Conservation (phyloP, 108 stramenopile species). For the Skeletonema costatum region DNA sequence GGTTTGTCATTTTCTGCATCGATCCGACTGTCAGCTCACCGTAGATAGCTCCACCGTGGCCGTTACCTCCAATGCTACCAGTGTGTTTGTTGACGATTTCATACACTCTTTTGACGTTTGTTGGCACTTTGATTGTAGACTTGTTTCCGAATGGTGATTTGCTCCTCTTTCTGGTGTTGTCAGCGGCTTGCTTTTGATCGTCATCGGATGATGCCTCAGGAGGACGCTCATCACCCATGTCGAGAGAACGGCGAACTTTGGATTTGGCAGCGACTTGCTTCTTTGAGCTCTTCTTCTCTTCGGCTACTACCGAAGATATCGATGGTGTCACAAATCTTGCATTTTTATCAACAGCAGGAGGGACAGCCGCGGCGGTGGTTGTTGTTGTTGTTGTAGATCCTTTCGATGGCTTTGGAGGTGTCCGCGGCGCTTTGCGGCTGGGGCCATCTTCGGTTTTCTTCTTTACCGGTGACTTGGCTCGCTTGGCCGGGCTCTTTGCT, state of each 20-base stretch:
- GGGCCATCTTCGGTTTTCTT: neutral
- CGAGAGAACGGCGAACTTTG: slow-evolving; percentile 24
- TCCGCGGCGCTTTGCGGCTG: neutral
- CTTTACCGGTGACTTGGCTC: neutral
- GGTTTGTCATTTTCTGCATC: slow-evolving; percentile 89
- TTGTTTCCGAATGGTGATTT: slow-evolving; percentile 22
- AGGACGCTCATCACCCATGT: neutral
- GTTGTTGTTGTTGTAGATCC: neutral
- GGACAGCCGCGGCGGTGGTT: neutral
- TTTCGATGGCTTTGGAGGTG: neutral
- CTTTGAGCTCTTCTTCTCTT: slow-evolving; percentile 7
- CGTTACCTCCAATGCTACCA: slow-evolving; percentile 92
- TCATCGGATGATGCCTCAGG: neutral
- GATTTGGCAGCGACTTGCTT: neutral
- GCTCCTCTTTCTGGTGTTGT: neutral
- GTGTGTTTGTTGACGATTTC: slow-evolving; percentile 74
- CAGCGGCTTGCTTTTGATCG: neutral
- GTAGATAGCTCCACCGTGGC: slow-evolving; percentile 90
- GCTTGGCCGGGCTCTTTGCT: neutral
- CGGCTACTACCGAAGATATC: slow-evolving; percentile 6
- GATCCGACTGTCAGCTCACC: slow-evolving; percentile 91
- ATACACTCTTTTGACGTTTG: slow-evolving; percentile 62
- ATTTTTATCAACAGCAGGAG: neutral
- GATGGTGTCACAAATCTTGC: slow-evolving; percentile 14
- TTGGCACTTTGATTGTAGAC: slow-evolving; percentile 37